phyloP scores from a whole-genome alignment of 768 basidiomycete genomes.

The Lactifluus pinguis region DNA sequence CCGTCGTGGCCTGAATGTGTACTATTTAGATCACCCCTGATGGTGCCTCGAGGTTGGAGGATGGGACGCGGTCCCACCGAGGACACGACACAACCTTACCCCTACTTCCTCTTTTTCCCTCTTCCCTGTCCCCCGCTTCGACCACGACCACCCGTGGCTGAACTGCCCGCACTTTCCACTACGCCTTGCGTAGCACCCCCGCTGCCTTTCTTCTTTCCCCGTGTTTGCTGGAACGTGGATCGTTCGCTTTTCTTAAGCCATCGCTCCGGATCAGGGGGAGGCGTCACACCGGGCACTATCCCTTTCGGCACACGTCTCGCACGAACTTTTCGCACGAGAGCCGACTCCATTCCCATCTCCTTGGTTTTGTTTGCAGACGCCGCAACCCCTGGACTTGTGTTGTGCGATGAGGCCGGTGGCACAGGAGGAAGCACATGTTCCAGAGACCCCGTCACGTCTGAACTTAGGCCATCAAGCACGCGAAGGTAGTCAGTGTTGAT shows the following conservation, averaged over 20 bases:
- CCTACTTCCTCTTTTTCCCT: conserved; percentile 61
- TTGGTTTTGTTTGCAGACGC: conserved; percentile 27
- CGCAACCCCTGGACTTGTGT: conserved; percentile 23
- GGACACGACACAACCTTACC: conserved; percentile 5
- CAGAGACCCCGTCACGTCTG: conserved; percentile 41
- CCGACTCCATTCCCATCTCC: conserved; percentile 26
- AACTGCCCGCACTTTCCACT: conserved; percentile 29
- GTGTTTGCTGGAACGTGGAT: conserved; percentile 42
- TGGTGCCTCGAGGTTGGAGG: conserved; percentile 10
- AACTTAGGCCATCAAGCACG: conserved; percentile 51
- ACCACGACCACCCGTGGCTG: conserved; percentile 27
- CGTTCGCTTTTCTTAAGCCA: conserved; percentile 86
- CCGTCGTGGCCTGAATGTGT: conserved; percentile 12
- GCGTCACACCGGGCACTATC: conserved; percentile 71
- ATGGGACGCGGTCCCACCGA: conserved; percentile 2
- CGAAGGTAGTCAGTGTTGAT: conserved; percentile 59
- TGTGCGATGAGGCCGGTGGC: conserved; percentile 28
- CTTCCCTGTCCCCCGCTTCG: conserved; percentile 38
- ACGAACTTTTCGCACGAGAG: conserved; percentile 39
- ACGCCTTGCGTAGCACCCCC: conserved; percentile 66
- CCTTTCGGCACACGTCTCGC: conserved; percentile 63
- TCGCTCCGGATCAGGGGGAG: conserved; percentile 76
- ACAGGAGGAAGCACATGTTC: conserved; percentile 56
- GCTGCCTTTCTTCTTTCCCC: conserved; percentile 45
- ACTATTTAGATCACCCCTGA: conserved; percentile 18